Base-by-base conservation (phyloP, 2,329 filamentous ascomycete genomes). In the Pseudopyrenochaeta lycopersici region DNA sequence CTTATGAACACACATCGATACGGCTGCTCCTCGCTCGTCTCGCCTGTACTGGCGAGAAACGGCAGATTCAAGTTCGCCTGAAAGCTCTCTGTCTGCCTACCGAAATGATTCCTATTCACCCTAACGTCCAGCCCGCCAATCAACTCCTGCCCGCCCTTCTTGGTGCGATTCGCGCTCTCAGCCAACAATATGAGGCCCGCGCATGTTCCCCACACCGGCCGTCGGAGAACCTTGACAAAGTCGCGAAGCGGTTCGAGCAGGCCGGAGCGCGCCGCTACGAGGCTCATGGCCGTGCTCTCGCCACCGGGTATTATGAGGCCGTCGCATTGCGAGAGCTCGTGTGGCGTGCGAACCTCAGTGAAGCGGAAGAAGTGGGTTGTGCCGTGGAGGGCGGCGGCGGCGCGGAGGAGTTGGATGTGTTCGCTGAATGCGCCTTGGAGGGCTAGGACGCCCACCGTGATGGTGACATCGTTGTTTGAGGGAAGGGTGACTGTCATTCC, bases 141-240 rank as follows among this genome's bases (percentile, higher is more conserved):
- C 48, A 98, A 84, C 54, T 97, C 92, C 76, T 98, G 95, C 0
- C 94, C 94, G 38, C 92, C 92, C 68, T 90, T 88, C 74, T 97
- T 98, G 32, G 91, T 92, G 58, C 89, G 86, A 74, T 94, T 96
- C 44, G 92, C 94, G 53, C 90, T 88, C 69, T 97, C 90, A 1
- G 92, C 90, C 44, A 99, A 87, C 43, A 98, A 81, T 64, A 99
- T 97, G 52, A 98, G 84, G 9, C 95, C 95, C 11, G 95, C 95
- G 75, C 95, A 99, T 17, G 95, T 98, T 51, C 95, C 95, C 94
- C 94, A 99, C 20, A 90, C 91, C 10, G 93, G 93, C 65, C 90
- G 92, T 63, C 89, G 86, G 46, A 86, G 80, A 35, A 90, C 80
- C 88, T 97, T 97, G 70, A 98, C 93, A 76, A 97, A 99, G 29